Evolutionary conservation across 1,284 basidiomycete species (phyloP).

Genomic region (Ustilago bromivora): DNA sequence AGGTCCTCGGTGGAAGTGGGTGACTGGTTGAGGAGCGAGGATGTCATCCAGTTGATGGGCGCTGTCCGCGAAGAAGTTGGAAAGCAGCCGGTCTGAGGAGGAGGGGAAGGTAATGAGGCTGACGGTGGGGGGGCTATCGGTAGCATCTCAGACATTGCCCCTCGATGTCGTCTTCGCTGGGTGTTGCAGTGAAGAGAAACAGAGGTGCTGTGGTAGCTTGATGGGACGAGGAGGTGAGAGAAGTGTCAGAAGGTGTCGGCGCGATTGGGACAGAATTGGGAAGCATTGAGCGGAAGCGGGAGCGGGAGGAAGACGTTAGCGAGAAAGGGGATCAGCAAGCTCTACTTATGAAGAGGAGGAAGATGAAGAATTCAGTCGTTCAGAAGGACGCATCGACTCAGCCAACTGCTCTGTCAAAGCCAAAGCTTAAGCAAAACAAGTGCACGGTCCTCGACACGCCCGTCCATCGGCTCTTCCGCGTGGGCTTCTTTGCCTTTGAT

Average conservation of each 20-base stretch:
- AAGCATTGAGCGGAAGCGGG: not conserved
- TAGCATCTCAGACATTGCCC: not conserved
- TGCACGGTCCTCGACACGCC: slow-evolving; percentile 18
- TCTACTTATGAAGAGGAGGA: not conserved
- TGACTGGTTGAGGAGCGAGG: not conserved
- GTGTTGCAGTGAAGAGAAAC: not conserved
- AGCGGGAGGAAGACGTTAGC: not conserved
- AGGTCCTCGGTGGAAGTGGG: not conserved
- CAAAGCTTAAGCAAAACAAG: slow-evolving; percentile 14
- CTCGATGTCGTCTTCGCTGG: not conserved
- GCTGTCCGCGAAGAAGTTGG: slow-evolving; percentile 23
- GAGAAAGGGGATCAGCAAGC: not conserved
- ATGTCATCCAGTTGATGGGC: not conserved
- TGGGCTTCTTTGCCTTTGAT: not conserved
- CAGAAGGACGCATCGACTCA: not conserved
- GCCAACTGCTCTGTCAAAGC: not conserved
- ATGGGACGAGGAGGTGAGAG: not conserved
- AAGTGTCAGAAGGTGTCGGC: not conserved
- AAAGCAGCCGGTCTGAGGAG: slow-evolving; percentile 14
- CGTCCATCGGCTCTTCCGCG: slow-evolving; percentile 1
- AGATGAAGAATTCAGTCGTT: not conserved
- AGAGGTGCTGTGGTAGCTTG: not conserved
- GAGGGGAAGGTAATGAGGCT: not conserved
- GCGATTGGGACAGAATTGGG: not conserved
- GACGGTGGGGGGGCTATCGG: not conserved